A percentile compares a stretch with the other conserved stretches of the same genome.
These are phyloP conservation scores for Hyaloscypha bicolor DNA, from an alignment of 495 filamentous ascomycete species.

Conservation along the genomic window DNA sequence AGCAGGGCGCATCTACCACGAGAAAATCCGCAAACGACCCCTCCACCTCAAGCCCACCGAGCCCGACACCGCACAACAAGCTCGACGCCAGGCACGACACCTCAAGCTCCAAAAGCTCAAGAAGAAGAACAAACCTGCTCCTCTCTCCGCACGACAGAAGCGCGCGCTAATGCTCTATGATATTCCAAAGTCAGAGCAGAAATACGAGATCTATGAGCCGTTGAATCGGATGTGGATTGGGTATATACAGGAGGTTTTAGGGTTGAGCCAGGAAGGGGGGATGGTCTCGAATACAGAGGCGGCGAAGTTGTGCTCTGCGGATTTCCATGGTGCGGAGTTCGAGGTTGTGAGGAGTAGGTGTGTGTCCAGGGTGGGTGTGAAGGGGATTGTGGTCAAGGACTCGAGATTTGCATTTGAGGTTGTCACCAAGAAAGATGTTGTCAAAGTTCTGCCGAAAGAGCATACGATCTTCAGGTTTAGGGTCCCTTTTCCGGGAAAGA, in stretches of 20 bases:
- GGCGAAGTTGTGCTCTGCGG: constrained; percentile 75
- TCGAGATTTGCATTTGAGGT: constrained; percentile 84
- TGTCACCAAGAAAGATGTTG: constrained; percentile 67
- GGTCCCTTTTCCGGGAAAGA: constrained; percentile 44
- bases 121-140: constrained; percentile 67
- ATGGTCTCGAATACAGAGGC: constrained; percentile 50
- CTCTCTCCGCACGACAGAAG: constrained; percentile 80
- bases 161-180: constrained; percentile 71
- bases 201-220: constrained; percentile 75
- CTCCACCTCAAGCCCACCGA: constrained; percentile 70
- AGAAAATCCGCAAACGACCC: constrained; percentile 81
- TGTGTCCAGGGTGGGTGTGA: constrained; percentile 77
- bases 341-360: constrained; percentile 83
- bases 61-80: constrained; percentile 61
- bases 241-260: constrained; percentile 80
- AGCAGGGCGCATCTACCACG: constrained; percentile 69
- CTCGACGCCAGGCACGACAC: constrained; percentile 53
- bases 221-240: constrained; percentile 78
- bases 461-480: constrained; percentile 81
- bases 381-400: constrained; percentile 87
- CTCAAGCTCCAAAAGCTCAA: constrained; percentile 58
- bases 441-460: constrained; percentile 83
- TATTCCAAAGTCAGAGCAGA: constrained; percentile 66
- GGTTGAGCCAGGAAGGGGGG: constrained; percentile 39
- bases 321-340: constrained; percentile 86